A percentile compares a stretch with the other conserved stretches of the same genome.
These are phyloP conservation scores for Ailanthus altissimus DNA, from an alignment of 345 rosid species.

Conservation along the genomic window DNA sequence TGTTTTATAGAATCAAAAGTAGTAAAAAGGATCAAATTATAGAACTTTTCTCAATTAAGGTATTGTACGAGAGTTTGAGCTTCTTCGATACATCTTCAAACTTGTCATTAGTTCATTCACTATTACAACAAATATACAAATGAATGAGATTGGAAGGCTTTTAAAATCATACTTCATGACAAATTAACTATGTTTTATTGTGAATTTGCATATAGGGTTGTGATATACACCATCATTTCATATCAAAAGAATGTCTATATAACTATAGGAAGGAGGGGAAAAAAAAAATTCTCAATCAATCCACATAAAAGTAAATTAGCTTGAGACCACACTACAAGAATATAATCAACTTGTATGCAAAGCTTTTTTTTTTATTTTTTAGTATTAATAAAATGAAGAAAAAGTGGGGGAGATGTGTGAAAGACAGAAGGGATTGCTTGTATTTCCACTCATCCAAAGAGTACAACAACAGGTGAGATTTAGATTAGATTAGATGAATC, in stretches of 20 bases:
- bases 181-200: no score
- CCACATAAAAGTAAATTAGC: not conserved
- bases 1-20: not conserved
- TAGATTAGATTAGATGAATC: not conserved
- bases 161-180: no score
- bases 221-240: no score
- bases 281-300: no score
- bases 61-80: not conserved
- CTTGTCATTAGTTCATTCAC: no score
- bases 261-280: no score
- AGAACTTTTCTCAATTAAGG: not conserved
- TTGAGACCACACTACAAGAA: not conserved
- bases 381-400: not conserved
- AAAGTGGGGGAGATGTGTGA: slow-evolving; percentile 28
- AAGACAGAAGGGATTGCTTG: slow-evolving; percentile 39
- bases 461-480: not conserved
- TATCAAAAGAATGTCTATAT: no score
- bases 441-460: slow-evolving; percentile 25
- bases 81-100: not conserved
- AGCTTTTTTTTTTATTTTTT: no score
- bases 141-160: no score
- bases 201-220: no score
- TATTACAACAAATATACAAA: no score
- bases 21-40: not conserved
- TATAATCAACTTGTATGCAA: not conserved